phyloP scores from a whole-genome alignment of 306 rosid species.

The Cicer chorassanicum region DNA sequence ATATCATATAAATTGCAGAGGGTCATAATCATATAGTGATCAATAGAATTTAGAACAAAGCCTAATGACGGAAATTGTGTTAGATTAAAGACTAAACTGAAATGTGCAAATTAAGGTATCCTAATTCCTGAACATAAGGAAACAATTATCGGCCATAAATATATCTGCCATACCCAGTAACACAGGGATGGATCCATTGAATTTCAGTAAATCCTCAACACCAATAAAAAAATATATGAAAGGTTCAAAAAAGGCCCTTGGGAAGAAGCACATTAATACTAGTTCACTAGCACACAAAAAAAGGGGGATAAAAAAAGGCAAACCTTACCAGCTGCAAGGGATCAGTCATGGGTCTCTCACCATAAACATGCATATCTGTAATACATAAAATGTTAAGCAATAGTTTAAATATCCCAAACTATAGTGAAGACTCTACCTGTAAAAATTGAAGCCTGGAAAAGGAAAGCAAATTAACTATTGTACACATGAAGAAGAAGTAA shows the following conservation, averaged over 20 bases:
- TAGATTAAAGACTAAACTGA: conserved; percentile 2
- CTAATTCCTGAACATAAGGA: conserved; percentile 32
- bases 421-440: neutral
- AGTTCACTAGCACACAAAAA: conserved; percentile 25
- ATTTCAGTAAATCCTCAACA: conserved; percentile 9
- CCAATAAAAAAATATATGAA: neutral
- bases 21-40: neutral
- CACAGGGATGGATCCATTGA: neutral
- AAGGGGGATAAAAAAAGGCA: conserved; percentile 20
- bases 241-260: conserved; percentile 11
- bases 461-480: conserved; percentile 15
- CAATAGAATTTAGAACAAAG: conserved; percentile 2
- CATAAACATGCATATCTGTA: conserved; percentile 60
- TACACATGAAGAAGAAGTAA: neutral
- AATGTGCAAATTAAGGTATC: conserved; percentile 11
- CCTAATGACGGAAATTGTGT: neutral
- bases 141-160: conserved; percentile 18
- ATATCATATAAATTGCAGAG: conserved; percentile 13
- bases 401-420: conserved; percentile 36
- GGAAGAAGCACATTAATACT: conserved; percentile 31
- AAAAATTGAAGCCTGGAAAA: neutral
- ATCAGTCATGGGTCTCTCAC: conserved; percentile 65
- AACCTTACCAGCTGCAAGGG: conserved; percentile 82
- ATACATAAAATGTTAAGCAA: conserved; percentile 33
- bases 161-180: conserved; percentile 2